Conservation (phyloP, 2,329 filamentous ascomycete species). For the Arthrobotrys conoides region DNA sequence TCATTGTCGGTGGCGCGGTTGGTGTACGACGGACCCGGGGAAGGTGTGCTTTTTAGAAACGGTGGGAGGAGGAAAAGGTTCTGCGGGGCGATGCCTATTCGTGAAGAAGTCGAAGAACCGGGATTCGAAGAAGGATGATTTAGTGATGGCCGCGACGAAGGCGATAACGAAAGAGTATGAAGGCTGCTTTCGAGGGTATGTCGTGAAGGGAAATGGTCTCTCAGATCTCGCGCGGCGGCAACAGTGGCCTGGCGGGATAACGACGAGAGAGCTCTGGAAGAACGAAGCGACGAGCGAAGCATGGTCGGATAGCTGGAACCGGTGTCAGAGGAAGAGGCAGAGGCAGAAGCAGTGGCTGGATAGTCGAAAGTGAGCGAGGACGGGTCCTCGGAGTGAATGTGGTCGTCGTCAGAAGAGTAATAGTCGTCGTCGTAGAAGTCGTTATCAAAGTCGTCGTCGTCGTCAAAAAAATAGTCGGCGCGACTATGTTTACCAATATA, state of each 20-base stretch:
- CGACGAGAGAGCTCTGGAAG: slow-evolving; percentile 50
- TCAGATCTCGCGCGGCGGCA: slow-evolving; percentile 41
- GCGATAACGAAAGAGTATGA: slow-evolving; percentile 28
- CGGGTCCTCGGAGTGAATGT: slow-evolving; percentile 19
- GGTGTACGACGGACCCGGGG: slow-evolving; percentile 54
- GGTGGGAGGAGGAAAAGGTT: slow-evolving; percentile 36
- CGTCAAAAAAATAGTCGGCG: slow-evolving; percentile 36
- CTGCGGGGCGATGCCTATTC: slow-evolving; percentile 38
- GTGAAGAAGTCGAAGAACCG: neutral
- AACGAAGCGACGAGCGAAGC: slow-evolving; percentile 52
- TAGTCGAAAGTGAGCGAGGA: neutral
- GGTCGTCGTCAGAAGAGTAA: slow-evolving; percentile 19
- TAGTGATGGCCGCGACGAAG: neutral
- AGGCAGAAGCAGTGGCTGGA: neutral
- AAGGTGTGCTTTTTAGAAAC: slow-evolving; percentile 42
- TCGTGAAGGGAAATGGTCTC: slow-evolving; percentile 55
- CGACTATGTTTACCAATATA: slow-evolving; percentile 2
- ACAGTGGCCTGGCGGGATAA: slow-evolving; percentile 50
- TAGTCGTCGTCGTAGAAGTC: neutral
- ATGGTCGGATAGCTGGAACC: slow-evolving; percentile 36
- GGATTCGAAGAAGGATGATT: neutral
- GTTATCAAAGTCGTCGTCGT: slow-evolving; percentile 9
- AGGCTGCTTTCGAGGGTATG: slow-evolving; percentile 44
- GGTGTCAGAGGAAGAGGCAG: too few relatives aligned
- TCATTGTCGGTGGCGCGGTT: slow-evolving; percentile 52